Evolutionary conservation across 306 rosid genomes (phyloP).

Genomic region (Prunus mume): DNA sequence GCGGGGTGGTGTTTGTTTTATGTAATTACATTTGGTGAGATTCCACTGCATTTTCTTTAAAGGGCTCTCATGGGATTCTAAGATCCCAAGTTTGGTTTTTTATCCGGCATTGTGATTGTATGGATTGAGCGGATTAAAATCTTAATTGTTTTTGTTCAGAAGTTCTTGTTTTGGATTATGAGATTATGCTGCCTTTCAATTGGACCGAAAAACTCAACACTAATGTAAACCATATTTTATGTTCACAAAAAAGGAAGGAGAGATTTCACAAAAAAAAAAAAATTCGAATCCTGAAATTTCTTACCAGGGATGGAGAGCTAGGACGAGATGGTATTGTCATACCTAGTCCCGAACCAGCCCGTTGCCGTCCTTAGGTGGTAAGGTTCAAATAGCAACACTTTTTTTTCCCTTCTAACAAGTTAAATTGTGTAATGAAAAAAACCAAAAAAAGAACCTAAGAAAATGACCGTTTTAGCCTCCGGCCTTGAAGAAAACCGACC

Average conservation of each 20-base stretch:
- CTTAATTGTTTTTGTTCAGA: not conserved
- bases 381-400: not conserved
- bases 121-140: not conserved
- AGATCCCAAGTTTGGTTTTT: not conserved
- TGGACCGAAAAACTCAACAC: not conserved
- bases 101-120: not conserved
- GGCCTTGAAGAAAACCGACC: not conserved
- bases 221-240: no score
- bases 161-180: not conserved
- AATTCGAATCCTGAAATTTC: no score
- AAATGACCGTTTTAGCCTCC: slow-evolving; percentile 2
- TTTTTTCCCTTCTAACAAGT: not conserved
- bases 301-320: no score
- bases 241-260: no score
- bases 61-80: not conserved
- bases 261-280: no score
- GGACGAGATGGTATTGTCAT: no score
- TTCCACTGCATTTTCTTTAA: slow-evolving; percentile 5
- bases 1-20: not conserved
- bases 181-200: not conserved
- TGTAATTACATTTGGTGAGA: slow-evolving; percentile 15
- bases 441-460: not conserved
- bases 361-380: no score
- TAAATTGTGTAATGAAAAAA: not conserved
- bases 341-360: no score